Evolutionary conservation across 2,329 filamentous ascomycete genomes (phyloP).

Genomic region (Pyrenophora tritici-repentis): DNA sequence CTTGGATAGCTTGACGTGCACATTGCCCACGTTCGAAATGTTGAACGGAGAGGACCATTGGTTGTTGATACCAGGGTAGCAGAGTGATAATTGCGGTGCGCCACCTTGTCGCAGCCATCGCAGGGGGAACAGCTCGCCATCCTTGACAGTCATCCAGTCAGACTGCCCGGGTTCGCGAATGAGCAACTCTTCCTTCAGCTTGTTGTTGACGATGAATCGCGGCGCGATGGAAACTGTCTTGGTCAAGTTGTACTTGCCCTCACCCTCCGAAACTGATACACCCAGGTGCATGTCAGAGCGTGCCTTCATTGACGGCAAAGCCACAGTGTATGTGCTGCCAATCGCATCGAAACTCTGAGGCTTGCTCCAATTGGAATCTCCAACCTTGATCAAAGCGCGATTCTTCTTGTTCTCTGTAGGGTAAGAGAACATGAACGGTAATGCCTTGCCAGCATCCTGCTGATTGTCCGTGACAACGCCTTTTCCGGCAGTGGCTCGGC

Average conservation of each 20-base stretch:
- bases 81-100: slow-evolving; percentile 88
- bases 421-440: slow-evolving; percentile 97
- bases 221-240: slow-evolving; percentile 94
- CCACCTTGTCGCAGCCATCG: slow-evolving; percentile 85
- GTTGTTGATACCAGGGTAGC: slow-evolving; percentile 92
- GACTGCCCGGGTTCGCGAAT: slow-evolving; percentile 92
- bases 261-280: slow-evolving; percentile 84
- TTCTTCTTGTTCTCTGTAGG: slow-evolving; percentile 88
- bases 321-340: slow-evolving; percentile 86
- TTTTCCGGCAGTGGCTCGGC: slow-evolving; percentile 83
- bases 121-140: slow-evolving; percentile 80
- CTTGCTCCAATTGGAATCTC: slow-evolving; percentile 93
- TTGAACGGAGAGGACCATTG: slow-evolving; percentile 98
- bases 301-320: slow-evolving; percentile 73
- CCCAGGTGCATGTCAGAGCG: slow-evolving; percentile 87
- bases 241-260: slow-evolving; percentile 97
- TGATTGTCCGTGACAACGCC: slow-evolving; percentile 62
- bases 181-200: slow-evolving; percentile 83
- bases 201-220: slow-evolving; percentile 92
- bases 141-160: slow-evolving; percentile 75
- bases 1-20: slow-evolving; percentile 92
- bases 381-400: slow-evolving; percentile 82
- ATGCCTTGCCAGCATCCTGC: slow-evolving; percentile 70
- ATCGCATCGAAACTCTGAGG: slow-evolving; percentile 98
- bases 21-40: slow-evolving; percentile 90